phyloP scores from a whole-genome alignment of 768 basidiomycete genomes.

The Baorangia bicolor region DNA sequence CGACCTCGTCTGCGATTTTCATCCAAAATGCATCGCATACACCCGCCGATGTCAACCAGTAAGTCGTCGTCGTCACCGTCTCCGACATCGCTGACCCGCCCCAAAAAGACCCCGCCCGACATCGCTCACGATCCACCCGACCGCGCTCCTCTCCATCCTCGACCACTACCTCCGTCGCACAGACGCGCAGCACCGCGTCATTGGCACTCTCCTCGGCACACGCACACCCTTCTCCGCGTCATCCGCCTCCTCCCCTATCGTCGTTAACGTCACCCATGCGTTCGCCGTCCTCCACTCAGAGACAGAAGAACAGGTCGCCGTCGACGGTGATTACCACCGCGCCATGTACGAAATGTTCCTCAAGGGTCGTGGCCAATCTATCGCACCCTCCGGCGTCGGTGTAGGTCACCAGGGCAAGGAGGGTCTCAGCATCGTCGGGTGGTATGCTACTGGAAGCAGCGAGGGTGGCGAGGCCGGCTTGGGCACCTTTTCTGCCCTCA shows the following conservation, averaged over 20 bases:
- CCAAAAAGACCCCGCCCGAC: slow-evolving; percentile 61
- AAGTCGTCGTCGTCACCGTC: slow-evolving; percentile 10
- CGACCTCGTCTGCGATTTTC: slow-evolving; percentile 45
- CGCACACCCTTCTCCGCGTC: slow-evolving; percentile 48
- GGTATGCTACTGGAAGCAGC: slow-evolving; percentile 79
- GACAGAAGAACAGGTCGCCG: slow-evolving; percentile 88
- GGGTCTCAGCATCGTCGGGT: slow-evolving; percentile 91
- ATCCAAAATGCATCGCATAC: slow-evolving; percentile 36
- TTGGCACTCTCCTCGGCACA: slow-evolving; percentile 90
- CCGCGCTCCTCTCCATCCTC: slow-evolving; percentile 91
- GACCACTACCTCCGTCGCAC: slow-evolving; percentile 94
- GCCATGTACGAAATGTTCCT: slow-evolving; percentile 88
- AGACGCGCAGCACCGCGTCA: slow-evolving; percentile 81
- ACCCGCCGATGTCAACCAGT: slow-evolving; percentile 36
- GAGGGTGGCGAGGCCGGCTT: slow-evolving; percentile 43
- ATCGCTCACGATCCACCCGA: slow-evolving; percentile 82
- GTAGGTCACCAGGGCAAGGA: slow-evolving; percentile 37
- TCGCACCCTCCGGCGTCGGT: slow-evolving; percentile 17
- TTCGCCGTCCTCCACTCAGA: slow-evolving; percentile 94
- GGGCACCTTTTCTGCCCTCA: slow-evolving; percentile 93
- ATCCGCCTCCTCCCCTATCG: not conserved
- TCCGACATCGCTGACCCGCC: not conserved
- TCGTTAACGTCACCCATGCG: slow-evolving; percentile 74
- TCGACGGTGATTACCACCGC: slow-evolving; percentile 96
- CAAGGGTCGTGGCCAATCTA: slow-evolving; percentile 54